These are phyloP conservation scores for Bauhinia variegata DNA, from an alignment of 306 rosid genomes.

Conservation along the genomic window DNA sequence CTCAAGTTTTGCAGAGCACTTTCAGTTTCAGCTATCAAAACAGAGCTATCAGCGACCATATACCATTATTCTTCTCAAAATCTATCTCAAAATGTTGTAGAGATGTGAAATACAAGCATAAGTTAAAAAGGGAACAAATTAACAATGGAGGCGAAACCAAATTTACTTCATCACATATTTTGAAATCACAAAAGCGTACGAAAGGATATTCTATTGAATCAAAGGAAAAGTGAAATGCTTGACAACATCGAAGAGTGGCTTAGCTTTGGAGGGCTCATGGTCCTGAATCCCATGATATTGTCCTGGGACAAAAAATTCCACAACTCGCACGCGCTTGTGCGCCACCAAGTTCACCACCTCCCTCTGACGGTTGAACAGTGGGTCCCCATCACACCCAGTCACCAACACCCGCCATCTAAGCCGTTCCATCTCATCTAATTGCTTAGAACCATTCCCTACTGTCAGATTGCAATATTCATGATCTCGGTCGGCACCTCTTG, in stretches of 20 bases:
- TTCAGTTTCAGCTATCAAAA: too few relatives aligned
- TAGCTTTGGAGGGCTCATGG: slow-evolving; percentile 32
- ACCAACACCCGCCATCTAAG: slow-evolving; percentile 48
- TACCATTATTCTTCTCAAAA: too few relatives aligned
- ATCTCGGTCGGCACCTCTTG: slow-evolving; percentile 52
- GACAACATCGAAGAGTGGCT: slow-evolving; percentile 10
- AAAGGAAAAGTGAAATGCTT: slow-evolving; percentile 22
- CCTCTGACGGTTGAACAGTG: slow-evolving; percentile 53
- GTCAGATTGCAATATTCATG: slow-evolving; percentile 58
- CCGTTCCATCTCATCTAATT: slow-evolving; percentile 23
- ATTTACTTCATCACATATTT: too few relatives aligned
- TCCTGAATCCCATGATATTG: slow-evolving; percentile 50
- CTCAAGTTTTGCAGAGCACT: too few relatives aligned
- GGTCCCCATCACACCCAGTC: slow-evolving; percentile 55
- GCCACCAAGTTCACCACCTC: slow-evolving; percentile 39
- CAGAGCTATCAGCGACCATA: too few relatives aligned
- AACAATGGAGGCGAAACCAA: too few relatives aligned
- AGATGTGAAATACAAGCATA: too few relatives aligned
- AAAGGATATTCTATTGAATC: too few relatives aligned
- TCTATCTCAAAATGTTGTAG: too few relatives aligned
- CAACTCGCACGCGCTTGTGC: slow-evolving; percentile 39
- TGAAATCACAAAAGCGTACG: too few relatives aligned
- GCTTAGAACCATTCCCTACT: slow-evolving; percentile 9
- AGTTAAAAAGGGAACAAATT: too few relatives aligned
- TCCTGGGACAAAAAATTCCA: slow-evolving; percentile 43